Base-by-base conservation (phyloP, 768 basidiomycete genomes). In the Sistotremastrum suecicum region DNA sequence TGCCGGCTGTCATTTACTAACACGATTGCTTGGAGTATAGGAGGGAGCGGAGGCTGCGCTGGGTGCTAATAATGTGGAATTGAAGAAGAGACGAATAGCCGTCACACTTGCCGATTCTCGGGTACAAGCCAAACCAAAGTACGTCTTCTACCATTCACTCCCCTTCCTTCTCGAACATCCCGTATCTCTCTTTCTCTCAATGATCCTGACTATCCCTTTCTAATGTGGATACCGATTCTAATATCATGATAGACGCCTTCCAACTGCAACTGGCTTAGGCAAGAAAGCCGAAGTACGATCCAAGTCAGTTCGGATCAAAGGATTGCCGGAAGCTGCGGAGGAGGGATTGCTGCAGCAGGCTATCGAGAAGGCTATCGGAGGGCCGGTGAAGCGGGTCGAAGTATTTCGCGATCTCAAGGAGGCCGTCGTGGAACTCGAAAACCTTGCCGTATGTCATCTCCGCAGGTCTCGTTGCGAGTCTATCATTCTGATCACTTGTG, bases 321-420 rank as follows among this genome's bases (percentile, higher is more conserved):
- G 80, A 43, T 69, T 99, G 20, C 87, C 88, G 10, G 28, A 48
- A 0, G 75, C 66, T 7, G 79, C 87, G 4, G 87, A 95, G 57
- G 95, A 98, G 57, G 94, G 86, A 2, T 65, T 98, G 1, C 62
- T 99, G 29, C 94, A 99, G 54, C 95, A 98, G 66, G 66, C 68
- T 0, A 63, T 99, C 3, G 88, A 91, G 58, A 94, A 89, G 61
- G 58, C 83, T 37, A 20, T 20, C 20, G 20, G 20, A 20, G 75
- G 75, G 1, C 60, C 66, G 3, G 73, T 87, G 37, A 77, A 74
- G 43, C 76, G 90, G 4, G 75, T 88, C 2, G 82, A 90, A 58
- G 68, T 94, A 4, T 79, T 90, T 53, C 57, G 64, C 5, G 74
- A 79, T 48, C 60, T 61, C 41, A 67, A 66, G 28, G 75, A 83